Conservation (phyloP, 148 eudicot genomes). For the Cornus controversa region DNA sequence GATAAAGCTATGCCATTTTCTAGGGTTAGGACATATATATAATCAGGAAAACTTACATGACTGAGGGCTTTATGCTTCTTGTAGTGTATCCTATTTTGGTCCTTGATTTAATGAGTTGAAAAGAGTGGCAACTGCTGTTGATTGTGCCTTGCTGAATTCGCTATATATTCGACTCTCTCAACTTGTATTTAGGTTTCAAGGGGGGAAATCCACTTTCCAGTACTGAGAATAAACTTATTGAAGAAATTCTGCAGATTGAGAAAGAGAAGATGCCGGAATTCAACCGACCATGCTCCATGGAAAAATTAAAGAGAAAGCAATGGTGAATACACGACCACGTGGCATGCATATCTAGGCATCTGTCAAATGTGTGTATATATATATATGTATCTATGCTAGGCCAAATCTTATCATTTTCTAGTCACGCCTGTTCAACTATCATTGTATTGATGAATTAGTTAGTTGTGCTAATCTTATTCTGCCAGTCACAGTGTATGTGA, state of each 20-base stretch:
- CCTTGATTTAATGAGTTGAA: not conserved
- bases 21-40: not conserved
- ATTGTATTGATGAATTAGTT: not conserved
- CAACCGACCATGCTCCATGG: constrained; percentile 23
- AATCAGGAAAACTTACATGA: not conserved
- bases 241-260: not conserved
- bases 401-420: constrained; percentile 20
- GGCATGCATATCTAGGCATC: constrained; percentile 11
- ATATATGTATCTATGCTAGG: constrained; percentile 2
- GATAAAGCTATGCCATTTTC: not conserved
- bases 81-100: not conserved
- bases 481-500: not conserved
- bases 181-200: not conserved
- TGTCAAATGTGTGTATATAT: constrained; percentile 8
- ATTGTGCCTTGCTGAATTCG: not conserved
- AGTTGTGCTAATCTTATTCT: not conserved
- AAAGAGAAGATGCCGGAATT: constrained; percentile 31
- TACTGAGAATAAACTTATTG: constrained; percentile 8
- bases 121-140: not conserved
- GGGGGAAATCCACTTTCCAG: constrained; percentile 10
- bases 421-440: not conserved
- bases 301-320: constrained; percentile 22
- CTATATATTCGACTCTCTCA: not conserved
- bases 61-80: not conserved
- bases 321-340: constrained; percentile 30